These are phyloP conservation scores for Crucibulum laeve DNA, from an alignment of 768 basidiomycete genomes.

Conservation along the genomic window DNA sequence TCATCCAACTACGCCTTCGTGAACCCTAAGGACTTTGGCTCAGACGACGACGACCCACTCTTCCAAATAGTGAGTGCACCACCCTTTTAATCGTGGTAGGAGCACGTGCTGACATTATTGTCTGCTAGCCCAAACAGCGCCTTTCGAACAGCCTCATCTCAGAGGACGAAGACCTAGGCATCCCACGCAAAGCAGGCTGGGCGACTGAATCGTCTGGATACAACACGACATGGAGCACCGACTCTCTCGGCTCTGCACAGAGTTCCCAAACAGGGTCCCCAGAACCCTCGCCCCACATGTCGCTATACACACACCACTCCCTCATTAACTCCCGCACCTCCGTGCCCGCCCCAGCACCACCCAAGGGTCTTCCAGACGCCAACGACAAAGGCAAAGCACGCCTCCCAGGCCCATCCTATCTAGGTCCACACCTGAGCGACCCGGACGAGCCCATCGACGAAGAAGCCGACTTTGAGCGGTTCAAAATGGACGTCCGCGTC, in stretches of 20 bases:
- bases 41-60: constrained; percentile 28
- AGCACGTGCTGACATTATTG: constrained; percentile 12
- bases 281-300: background rate
- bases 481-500: constrained; percentile 41
- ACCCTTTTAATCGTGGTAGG: constrained; percentile 7
- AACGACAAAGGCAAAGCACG: constrained; percentile 10
- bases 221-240: constrained; percentile 4
- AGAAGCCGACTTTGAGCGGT: constrained; percentile 34
- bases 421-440: constrained; percentile 29
- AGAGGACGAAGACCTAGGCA: constrained; percentile 9
- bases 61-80: constrained; percentile 20
- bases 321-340: background rate
- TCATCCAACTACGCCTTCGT: constrained; percentile 40
- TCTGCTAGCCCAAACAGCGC: constrained; percentile 10
- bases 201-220: constrained; percentile 10
- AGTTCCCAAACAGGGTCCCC: constrained; percentile 3
- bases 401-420: constrained; percentile 22
- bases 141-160: background rate
- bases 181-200: constrained; percentile 10
- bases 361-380: background rate
- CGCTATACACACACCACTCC: background rate
- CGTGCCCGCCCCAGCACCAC: background rate
- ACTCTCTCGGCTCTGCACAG: constrained; percentile 2
- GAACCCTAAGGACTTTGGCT: constrained; percentile 35
- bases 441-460: constrained; percentile 26